Evolutionary conservation across 768 basidiomycete genomes (phyloP), one percentile per base, ranked within the genome.

Genomic region (Phlebiopsis gigantea): DNA sequence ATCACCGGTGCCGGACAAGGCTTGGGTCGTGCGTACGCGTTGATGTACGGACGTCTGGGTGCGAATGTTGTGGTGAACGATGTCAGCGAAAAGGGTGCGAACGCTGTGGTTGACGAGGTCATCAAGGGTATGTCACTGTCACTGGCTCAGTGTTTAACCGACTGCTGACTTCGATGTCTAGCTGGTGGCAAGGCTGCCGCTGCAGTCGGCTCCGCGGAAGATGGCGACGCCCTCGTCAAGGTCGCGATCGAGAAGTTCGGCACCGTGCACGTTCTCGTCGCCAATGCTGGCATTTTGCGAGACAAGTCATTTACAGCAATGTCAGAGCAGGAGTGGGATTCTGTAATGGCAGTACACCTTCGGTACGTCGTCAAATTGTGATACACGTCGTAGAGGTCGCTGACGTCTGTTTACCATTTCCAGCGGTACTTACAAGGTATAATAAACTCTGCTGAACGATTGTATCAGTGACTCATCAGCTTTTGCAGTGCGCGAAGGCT

Each of bases 51-150:
- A 24, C 84, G 81, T 53, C 83, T 95, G 8, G 96, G 97, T n/a
- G 96, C 93, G 9, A 97, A 97, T 64, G 90, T 99, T 29, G 90
- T 98, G 45, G 84, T 98, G 43, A 99, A 98, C 68, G 97, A 99
- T 65, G 87, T 98, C 46, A 93, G 79, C 68, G 88, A 87, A 66
- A 90, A 93, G 63, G 87, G 81, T 1, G 94, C 94, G 6, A 82
- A 83, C 21, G 73, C 79, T 7, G 94, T 98, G 1, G 93, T 92
- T 17, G 81, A 87, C n/a, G 94, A 98, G 68, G 82, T 98, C 57
- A 78, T 81, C 58, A 81, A 85, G 69, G 84, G 93, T 90, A 50
- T 43, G 77, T n/a, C 53, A 22, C 34, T 19, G 19, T 24, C 5
- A 17, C 31, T 43, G 39, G 48, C 17, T 39, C 24, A 25, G 43